Conservation (phyloP, 2,329 filamentous ascomycete species). For the Zymoseptoria tritici region DNA sequence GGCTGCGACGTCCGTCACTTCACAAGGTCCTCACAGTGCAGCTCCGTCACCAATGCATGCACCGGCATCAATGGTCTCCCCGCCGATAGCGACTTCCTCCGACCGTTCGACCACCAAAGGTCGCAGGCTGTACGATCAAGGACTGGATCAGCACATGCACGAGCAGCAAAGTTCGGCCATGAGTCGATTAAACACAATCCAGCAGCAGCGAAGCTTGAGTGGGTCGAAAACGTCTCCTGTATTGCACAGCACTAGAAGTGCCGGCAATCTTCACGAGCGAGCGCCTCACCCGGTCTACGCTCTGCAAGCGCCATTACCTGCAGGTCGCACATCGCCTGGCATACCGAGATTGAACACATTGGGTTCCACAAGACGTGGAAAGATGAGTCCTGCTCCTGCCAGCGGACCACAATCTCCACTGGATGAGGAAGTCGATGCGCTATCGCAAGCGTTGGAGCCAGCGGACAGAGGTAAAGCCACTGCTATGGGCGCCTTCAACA, state of each 20-base stretch:
- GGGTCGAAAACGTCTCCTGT: constrained; percentile 42
- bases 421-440: constrained; percentile 58
- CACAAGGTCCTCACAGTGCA: constrained; percentile 47
- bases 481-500: constrained; percentile 63
- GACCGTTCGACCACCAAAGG: constrained; percentile 64
- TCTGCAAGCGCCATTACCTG: constrained; percentile 34
- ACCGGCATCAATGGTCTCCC: constrained; percentile 40
- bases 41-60: constrained; percentile 37
- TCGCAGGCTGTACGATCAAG: constrained; percentile 74
- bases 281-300: constrained; percentile 24
- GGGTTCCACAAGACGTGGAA: constrained; percentile 31
- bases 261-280: constrained; percentile 56
- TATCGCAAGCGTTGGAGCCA: constrained; percentile 59
- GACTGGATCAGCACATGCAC: constrained; percentile 68
- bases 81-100: constrained; percentile 24
- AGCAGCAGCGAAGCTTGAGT: constrained; percentile 51
- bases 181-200: constrained; percentile 71
- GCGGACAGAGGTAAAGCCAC: constrained; percentile 77
- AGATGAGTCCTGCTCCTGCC: constrained; percentile 33
- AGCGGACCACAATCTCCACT: constrained; percentile 44
- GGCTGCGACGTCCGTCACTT: constrained; percentile 80
- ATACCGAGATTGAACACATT: constrained; percentile 30
- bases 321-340: constrained; percentile 28
- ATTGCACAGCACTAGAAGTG: constrained; percentile 43
- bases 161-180: constrained; percentile 72